Evolutionary conservation across 2,329 filamentous ascomycete species (phyloP), one percentile per base, ranked within the genome.

Genomic region (Nemania sp.): DNA sequence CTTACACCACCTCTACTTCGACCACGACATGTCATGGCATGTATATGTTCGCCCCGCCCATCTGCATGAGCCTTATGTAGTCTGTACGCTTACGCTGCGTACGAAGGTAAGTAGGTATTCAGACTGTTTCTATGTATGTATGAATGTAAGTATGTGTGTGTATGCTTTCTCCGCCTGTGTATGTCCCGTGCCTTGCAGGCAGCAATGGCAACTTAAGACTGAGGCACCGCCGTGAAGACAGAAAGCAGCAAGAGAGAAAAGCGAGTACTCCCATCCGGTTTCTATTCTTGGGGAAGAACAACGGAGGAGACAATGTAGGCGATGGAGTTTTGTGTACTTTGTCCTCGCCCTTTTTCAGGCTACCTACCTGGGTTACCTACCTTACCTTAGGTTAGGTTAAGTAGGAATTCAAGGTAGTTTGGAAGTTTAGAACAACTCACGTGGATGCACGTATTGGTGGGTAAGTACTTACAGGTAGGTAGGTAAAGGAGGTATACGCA

Each of bases 91-190:
- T 29, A 29, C 25, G 4, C 3, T 29, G 25, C 25, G 7, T 29
- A 29, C 7, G 4, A 4, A 7, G 25, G 25, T n/a, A n/a, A n/a
- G n/a, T n/a, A n/a, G n/a, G n/a, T n/a, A n/a, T n/a, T n/a, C n/a
- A n/a, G n/a, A n/a, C n/a, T 39, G 20, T 18, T 20, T 32, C 7
- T 45, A 57, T 43, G 34, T 50, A 57, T 37, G 45, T 57, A 43
- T 32, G 39, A 32, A 57, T 43, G 20, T 50, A 57, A n/a, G 43
- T 39, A 43, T 56, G 20, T 56, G 7, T 50, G 25, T 47, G 17
- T 35, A 17, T 45, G 34, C 32, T 35, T 47, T 11, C 35, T 39
- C 35, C 3, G 35, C 13, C 11, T 39, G 13, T 10, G 35, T 29
- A 29, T 29, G 7, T 29, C 7, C 25, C 25, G 25, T 29, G 25